Conservation (phyloP, 2,329 filamentous ascomycete genomes). For the Curvularia verruculosa region DNA sequence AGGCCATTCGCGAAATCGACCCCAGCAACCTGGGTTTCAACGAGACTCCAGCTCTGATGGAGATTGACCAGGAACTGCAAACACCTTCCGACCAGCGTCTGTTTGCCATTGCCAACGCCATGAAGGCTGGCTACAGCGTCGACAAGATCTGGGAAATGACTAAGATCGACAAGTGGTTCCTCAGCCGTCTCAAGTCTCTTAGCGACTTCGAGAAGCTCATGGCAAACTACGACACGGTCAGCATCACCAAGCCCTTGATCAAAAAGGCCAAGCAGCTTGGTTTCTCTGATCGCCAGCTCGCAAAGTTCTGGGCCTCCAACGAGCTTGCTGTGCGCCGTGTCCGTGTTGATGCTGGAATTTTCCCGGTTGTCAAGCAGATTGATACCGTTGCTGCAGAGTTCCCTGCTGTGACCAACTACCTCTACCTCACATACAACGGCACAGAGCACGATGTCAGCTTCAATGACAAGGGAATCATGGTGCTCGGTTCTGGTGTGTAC, state of each 20-base stretch:
- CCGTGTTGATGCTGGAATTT: slow-evolving; percentile 83
- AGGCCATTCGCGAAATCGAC: slow-evolving; percentile 94
- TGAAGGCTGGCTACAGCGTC: slow-evolving; percentile 90
- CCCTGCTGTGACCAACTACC: slow-evolving; percentile 91
- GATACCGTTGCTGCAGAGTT: slow-evolving; percentile 98
- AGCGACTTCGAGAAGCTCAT: slow-evolving; percentile 87
- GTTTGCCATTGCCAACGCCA: slow-evolving; percentile 97
- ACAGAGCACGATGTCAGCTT: slow-evolving; percentile 83
- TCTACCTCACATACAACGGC: slow-evolving; percentile 95
- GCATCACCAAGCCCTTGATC: slow-evolving; percentile 68
- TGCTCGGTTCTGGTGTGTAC: slow-evolving; percentile 94
- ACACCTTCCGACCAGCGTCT: slow-evolving; percentile 96
- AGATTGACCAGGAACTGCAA: slow-evolving; percentile 93
- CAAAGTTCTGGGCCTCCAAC: slow-evolving; percentile 93
- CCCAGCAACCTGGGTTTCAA: slow-evolving; percentile 95
- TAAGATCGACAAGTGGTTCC: slow-evolving; percentile 98
- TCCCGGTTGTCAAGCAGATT: slow-evolving; percentile 94
- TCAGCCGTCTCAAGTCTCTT: slow-evolving; percentile 87
- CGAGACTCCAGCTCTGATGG: slow-evolving; percentile 84
- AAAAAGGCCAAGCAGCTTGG: slow-evolving; percentile 90
- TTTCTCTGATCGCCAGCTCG: slow-evolving; percentile 91
- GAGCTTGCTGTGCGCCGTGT: slow-evolving; percentile 86
- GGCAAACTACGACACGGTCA: slow-evolving; percentile 71
- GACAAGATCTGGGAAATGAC: slow-evolving; percentile 99
- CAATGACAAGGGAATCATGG: slow-evolving; percentile 92